Base-by-base conservation (phyloP, 208 protist genomes). In the Eutreptiella sp. region DNA sequence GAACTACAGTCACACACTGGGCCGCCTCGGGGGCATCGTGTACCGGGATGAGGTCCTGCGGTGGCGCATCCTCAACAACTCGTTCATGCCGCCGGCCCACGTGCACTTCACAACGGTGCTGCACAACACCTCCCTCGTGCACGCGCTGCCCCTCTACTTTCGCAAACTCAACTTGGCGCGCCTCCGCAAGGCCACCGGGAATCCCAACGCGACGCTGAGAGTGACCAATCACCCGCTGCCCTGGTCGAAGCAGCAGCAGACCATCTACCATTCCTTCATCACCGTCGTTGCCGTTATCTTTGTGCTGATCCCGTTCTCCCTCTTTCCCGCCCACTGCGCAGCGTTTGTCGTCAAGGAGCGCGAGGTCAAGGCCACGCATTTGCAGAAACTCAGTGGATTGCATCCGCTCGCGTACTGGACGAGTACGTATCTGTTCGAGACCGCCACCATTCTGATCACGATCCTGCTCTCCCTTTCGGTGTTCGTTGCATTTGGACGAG, bases 361-460 rank as follows among this genome's bases (percentile, higher is more conserved):
- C 45, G 77, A 83, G 68, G 70, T 64, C 29, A 79, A 79, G 29
- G 71, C 81, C 27, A 72, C 73, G 35, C 84, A 88, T 63, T 72
- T 88, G 67, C 84, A 90, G 75, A 81, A 75, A 70, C 71, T 90
- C 28, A 79, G 81, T 1, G 84, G 84, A 32, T 76, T 70, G 23
- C 80, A 72, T 42, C 60, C 71, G 29, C 4, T 71, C 34, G 79
- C 84, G 19, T 87, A 84, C 62, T 90, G 84, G 84, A 26, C 79
- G 38, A 85, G 79, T 60, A 79, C 66, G 46, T 87, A 85, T 61
- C 50, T 79, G 11, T 90, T 83, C 48, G 84, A 90, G 55, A 53
- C 80, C 31, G 58, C 52, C 26, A 79, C 75, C 57, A 85, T 78
- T 68, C 55, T 87, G 47, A 42, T 71, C 1, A 85, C 78, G 24